Evolutionary conservation across 805 yeast genomes (phyloP).

Genomic region (Ogataea allantospora): DNA sequence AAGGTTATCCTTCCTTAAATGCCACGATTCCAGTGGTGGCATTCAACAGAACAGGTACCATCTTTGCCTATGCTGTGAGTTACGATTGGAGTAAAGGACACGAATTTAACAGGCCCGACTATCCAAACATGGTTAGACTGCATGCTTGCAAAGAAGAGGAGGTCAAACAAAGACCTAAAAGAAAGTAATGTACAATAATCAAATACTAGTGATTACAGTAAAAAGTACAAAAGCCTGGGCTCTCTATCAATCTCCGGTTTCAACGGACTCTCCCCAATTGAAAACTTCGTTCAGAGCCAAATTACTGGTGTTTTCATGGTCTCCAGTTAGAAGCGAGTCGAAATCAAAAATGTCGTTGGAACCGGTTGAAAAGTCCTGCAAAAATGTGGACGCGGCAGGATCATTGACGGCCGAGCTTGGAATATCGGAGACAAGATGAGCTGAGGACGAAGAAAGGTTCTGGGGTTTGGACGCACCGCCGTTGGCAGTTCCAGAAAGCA

Average conservation of each 20-base stretch:
- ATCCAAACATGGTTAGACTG: conserved; percentile 71
- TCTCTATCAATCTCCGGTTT: conserved; percentile 34
- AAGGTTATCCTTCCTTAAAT: conserved; percentile 67
- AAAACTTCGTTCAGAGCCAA: conserved; percentile 35
- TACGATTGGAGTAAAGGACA: conserved; percentile 97
- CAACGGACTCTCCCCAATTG: conserved; percentile 44
- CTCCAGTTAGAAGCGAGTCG: conserved; percentile 43
- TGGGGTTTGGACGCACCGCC: neutral
- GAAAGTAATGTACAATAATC: conserved; percentile 21
- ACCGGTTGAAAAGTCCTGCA: conserved; percentile 35
- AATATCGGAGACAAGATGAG: conserved; percentile 16
- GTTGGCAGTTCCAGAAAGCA: conserved; percentile 7
- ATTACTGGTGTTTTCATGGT: conserved; percentile 33
- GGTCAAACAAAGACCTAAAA: conserved; percentile 55
- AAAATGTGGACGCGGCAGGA: conserved; percentile 20
- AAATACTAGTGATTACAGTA: conserved; percentile 6
- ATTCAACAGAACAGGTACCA: conserved; percentile 79
- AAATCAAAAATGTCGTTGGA: conserved; percentile 42
- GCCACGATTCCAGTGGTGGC: conserved; percentile 72
- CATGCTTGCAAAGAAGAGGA: conserved; percentile 88
- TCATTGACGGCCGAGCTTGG: conserved; percentile 18
- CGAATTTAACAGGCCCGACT: conserved; percentile 69
- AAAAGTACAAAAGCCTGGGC: conserved; percentile 5
- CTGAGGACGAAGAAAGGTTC: conserved; percentile 9
- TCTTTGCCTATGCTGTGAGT: conserved; percentile 87